Evolutionary conservation across 2,329 filamentous ascomycete species (phyloP).

Genomic region (Fonsecaea multimorphosa): DNA sequence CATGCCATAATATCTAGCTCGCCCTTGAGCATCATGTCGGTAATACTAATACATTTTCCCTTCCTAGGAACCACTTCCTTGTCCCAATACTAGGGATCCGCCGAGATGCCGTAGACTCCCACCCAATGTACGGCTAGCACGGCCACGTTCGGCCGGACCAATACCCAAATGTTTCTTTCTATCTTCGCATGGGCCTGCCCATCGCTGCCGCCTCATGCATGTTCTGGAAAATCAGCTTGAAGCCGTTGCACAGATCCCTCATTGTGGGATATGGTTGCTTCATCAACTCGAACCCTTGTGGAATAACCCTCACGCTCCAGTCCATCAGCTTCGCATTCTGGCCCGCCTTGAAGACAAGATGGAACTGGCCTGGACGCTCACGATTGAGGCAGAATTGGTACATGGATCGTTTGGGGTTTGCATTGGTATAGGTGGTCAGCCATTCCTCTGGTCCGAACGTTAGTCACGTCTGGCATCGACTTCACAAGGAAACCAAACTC

Average conservation of each 20-base stretch:
- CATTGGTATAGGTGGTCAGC: slow-evolving; percentile 93
- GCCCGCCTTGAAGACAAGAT: slow-evolving; percentile 93
- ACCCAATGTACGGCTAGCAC: not conserved
- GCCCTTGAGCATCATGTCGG: not conserved
- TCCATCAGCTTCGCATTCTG: slow-evolving; percentile 73
- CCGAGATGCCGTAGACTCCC: not conserved
- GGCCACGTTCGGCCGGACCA: not conserved
- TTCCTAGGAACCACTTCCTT: not conserved
- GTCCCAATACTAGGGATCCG: not conserved
- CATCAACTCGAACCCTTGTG: slow-evolving; percentile 89
- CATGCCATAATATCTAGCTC: not conserved
- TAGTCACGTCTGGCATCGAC: slow-evolving; percentile 18
- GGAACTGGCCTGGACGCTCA: slow-evolving; percentile 92
- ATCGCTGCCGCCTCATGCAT: slow-evolving; percentile 48
- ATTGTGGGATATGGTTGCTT: slow-evolving; percentile 92
- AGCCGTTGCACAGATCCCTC: slow-evolving; percentile 93
- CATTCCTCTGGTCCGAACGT: slow-evolving; percentile 73
- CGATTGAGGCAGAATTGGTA: slow-evolving; percentile 96
- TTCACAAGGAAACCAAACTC: slow-evolving; percentile 51
- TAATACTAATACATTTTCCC: slow-evolving; percentile 13
- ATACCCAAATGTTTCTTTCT: not conserved
- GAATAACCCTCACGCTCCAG: slow-evolving; percentile 88
- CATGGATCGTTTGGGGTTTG: slow-evolving; percentile 89
- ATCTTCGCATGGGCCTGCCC: slow-evolving; percentile 24
- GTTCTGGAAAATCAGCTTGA: slow-evolving; percentile 82